A percentile compares a stretch with the other conserved stretches of the same genome.
These are phyloP conservation scores for Agrostemma githago DNA, from an alignment of 148 eudicot species.

Conservation along the genomic window DNA sequence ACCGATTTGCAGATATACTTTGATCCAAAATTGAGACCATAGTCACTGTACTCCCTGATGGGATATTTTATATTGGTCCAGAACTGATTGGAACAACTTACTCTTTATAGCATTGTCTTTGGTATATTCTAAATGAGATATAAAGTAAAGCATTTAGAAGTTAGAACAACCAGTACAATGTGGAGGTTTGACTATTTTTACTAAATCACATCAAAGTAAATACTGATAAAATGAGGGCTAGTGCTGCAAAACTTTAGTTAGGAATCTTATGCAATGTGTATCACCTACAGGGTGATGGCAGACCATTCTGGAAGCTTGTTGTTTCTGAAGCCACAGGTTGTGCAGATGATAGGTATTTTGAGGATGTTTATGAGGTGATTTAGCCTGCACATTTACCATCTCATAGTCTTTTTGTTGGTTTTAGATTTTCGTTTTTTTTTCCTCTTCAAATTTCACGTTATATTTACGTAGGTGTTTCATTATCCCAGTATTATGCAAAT, in stretches of 20 bases:
- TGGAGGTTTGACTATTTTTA: neutral
- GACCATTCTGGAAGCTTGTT: slow-evolving; percentile 89
- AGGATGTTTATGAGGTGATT: slow-evolving; percentile 86
- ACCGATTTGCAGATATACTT: neutral
- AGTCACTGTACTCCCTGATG: neutral
- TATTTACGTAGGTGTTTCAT: slow-evolving; percentile 15
- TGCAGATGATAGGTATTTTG: slow-evolving; percentile 62
- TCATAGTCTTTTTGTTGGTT: slow-evolving; percentile 6
- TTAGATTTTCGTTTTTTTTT: neutral
- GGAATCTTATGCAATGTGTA: slow-evolving; percentile 11
- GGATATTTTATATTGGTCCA: neutral
- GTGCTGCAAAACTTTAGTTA: neutral
- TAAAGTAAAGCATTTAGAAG: neutral
- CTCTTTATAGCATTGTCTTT: too few species aligned
- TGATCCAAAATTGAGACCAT: neutral
- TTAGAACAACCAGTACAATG: too few species aligned
- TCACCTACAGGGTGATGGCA: slow-evolving; percentile 77
- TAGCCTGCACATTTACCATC: neutral
- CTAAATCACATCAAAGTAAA: neutral
- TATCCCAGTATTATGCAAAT: slow-evolving; percentile 76
- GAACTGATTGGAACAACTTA: neutral
- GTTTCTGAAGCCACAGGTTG: slow-evolving; percentile 97
- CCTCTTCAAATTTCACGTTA: neutral
- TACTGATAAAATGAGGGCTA: neutral
- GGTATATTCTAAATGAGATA: too few species aligned